Conservation (phyloP, 257 asterid species). For the Nicotiana knightiana region DNA sequence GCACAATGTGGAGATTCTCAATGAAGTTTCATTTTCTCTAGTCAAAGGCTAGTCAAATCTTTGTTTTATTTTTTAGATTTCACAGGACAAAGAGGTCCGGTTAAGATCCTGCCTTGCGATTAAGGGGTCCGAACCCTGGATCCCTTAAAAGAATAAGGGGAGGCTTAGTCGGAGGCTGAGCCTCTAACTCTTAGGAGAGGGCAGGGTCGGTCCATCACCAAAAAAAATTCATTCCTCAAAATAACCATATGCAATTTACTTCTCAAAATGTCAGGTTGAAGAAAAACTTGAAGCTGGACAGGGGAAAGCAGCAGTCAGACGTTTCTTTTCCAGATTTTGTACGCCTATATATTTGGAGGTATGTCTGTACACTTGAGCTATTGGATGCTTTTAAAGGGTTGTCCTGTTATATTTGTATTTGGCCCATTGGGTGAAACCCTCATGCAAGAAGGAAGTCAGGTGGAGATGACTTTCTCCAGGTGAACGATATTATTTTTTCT, state of each 20-base stretch:
- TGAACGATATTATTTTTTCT: not conserved
- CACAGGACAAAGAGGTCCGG: not conserved
- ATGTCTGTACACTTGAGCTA: not conserved
- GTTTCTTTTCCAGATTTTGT: slow-evolving; percentile 72
- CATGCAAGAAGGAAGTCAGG: not conserved
- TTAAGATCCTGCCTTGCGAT: too few relatives aligned
- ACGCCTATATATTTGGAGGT: slow-evolving; percentile 88
- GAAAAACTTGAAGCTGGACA: slow-evolving; percentile 83
- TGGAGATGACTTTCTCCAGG: not conserved
- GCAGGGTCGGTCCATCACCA: too few relatives aligned
- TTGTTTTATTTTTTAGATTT: too few relatives aligned
- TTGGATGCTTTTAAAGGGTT: not conserved
- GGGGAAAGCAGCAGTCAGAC: slow-evolving; percentile 60
- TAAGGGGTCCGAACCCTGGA: too few relatives aligned
- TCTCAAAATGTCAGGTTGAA: slow-evolving; percentile 42
- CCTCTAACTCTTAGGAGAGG: too few relatives aligned
- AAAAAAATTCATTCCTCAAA: too few relatives aligned
- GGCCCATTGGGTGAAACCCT: not conserved
- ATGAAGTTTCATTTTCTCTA: not conserved
- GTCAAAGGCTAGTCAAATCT: not conserved
- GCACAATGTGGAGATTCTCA: not conserved
- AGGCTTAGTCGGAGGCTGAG: too few relatives aligned
- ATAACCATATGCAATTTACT: too few relatives aligned
- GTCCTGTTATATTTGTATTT: not conserved
- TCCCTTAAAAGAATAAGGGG: too few relatives aligned